Evolutionary conservation across 2,329 filamentous ascomycete species (phyloP), one percentile per base, ranked within the genome.

Genomic region (Xylariaceae sp.): DNA sequence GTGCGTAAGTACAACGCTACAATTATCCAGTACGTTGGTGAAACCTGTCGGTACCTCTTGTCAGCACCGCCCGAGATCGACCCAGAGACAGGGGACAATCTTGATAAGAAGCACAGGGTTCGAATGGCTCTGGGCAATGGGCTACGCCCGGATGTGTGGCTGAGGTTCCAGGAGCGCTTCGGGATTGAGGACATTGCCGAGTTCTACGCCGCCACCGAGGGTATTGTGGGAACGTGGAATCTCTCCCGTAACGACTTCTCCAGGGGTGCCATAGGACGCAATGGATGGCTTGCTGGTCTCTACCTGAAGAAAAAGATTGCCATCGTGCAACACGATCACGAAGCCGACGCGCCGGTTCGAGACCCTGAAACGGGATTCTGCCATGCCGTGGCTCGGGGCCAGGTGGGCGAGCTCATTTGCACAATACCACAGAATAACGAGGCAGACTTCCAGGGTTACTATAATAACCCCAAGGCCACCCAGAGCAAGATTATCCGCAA

Each of bases 11-110:
- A 82, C 53, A 77, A 87, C 7, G 88, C 90, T 17, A 94, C 89
- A 1, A 80, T 86, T 3, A 87, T 95, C 62, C 90, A 95, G 71
- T 96, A 96, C 70, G 91, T 96, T 11, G 91, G 91, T 55, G 91
- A 96, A 73, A 93, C 90, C 0, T 88, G 90, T 64, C 87, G 91
- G 4, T 96, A 96, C 72, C 81, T 95, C 3, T 80, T 95, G 9
- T 81, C 88, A 0, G 84, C 85, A 0, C 82, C 88, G 1, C 78
- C 83, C 0, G 80, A 87, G 57, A 72, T 78, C 30, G 86, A 91
- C 65, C 79, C 86, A 0, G 71, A 71, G 5, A 90, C 86, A 0
- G 86, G 87, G 17, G 83, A 87, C 69, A 80, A 82, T 62, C 78
- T 91, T 42, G 92, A 96, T 73, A 83, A 80, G 66, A 82, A 86